Conservation (phyloP, 352 stramenopile species). For the Globisporangium ultimum region DNA sequence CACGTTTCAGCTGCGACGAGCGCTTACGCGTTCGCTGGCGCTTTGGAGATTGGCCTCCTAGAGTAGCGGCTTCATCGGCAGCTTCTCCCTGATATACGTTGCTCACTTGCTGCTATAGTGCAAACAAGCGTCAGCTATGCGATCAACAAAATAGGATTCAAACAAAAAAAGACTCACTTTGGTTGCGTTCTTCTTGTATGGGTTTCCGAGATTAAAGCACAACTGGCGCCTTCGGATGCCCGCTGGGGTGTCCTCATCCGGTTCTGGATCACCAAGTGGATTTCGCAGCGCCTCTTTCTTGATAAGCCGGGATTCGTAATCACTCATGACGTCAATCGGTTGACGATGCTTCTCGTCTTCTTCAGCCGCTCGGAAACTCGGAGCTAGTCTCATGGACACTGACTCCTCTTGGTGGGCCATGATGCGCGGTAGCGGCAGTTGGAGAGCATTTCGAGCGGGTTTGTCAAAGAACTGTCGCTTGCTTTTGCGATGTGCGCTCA, state of each 20-base stretch:
- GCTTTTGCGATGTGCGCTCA: slow-evolving; percentile 42
- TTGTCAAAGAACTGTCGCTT: slow-evolving; percentile 55
- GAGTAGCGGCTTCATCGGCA: slow-evolving; percentile 75
- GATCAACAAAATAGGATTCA: neutral
- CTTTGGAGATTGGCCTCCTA: slow-evolving; percentile 77
- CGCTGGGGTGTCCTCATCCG: slow-evolving; percentile 77
- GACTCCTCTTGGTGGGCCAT: slow-evolving; percentile 16
- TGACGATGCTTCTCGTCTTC: slow-evolving; percentile 84
- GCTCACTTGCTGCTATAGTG: slow-evolving; percentile 43
- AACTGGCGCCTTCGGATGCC: slow-evolving; percentile 72
- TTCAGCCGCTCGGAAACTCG: slow-evolving; percentile 55
- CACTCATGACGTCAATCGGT: slow-evolving; percentile 86
- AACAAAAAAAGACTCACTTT: slow-evolving; percentile 39
- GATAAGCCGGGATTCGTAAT: slow-evolving; percentile 84
- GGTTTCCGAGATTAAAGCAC: slow-evolving; percentile 84
- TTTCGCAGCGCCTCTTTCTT: slow-evolving; percentile 87
- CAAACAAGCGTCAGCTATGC: neutral
- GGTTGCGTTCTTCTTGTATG: slow-evolving; percentile 87
- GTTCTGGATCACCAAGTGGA: slow-evolving; percentile 77
- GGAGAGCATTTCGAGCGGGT: slow-evolving; percentile 31
- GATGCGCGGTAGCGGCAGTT: slow-evolving; percentile 31
- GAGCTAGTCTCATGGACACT: slow-evolving; percentile 41
- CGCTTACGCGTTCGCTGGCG: slow-evolving; percentile 79
- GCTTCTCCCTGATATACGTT: slow-evolving; percentile 85
- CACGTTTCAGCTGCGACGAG: slow-evolving; percentile 79